Evolutionary conservation across 2,329 filamentous ascomycete genomes (phyloP), one percentile per base, ranked within the genome.

Genomic region (Diaporthe ampelina): DNA sequence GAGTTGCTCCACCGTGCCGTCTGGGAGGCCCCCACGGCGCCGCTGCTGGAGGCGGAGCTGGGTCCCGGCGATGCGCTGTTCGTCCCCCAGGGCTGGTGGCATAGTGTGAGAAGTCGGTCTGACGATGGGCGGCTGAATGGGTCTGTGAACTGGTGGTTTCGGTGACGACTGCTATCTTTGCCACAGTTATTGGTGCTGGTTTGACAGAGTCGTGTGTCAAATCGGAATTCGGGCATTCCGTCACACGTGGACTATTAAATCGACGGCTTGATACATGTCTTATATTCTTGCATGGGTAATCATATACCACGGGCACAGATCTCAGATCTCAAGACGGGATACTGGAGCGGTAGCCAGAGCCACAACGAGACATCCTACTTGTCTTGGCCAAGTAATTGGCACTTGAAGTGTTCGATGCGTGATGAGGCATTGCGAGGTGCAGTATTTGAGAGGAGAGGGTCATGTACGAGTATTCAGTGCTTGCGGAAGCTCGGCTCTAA

Each of bases 81-180:
- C 81, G 94, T 97, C 50, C 95, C 94, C 0, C 90, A 91, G 75
- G 93, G 93, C 1, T 97, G 94, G 94, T 97, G 94, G 94, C 94
- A 97, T 87, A 94, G 93, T 80, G 90, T 97, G 72, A 91, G 89
- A 80, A 93, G 94, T 52, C 79, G 88, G 59, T 91, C 89, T 1
- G 78, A 76, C 0, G 79, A 82, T 2, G 82, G 85, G 5, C 77
- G 75, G 58, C 77, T 86, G 68, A 84, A 83, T 70, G 80, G 79
- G 15, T 85, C 85, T 35, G 91, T 90, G 73, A 96, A 97, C 79
- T 95, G 94, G 93, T 95, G 93, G 93, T 95, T 94, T 76, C 88
- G 93, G 76, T 94, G 82, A 89, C 75, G 50, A 37, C 24, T 17
- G 29, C 24, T 3, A 4, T 29, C 5, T 15, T 15, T 52, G 32